Base-by-base conservation (phyloP, 306 rosid species). In the Senna siamea region DNA sequence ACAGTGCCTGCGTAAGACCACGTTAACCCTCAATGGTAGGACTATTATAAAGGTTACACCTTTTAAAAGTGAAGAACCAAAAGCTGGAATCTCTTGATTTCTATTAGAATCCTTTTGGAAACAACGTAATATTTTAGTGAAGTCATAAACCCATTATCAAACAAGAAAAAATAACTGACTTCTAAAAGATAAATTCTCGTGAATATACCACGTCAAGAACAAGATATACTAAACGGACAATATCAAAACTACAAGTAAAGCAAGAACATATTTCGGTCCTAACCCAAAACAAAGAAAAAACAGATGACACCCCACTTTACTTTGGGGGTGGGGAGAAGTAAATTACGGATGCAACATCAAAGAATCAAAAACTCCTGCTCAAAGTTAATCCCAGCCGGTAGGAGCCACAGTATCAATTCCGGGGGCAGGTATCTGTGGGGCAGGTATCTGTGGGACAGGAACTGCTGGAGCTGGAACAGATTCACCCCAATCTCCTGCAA, bases 401-500 rank as follows among this genome's bases (percentile, higher is more conserved):
- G 50, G 51, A 40, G 51, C 0, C 26, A 60, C 66, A n/a, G 19
- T 0, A 9, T 9, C 66, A 35, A 2, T 35, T 34, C 51, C 69
- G 5, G 69, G 30, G 10, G 69, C 23, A 40, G 69, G 50, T 18
- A 40, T 19, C 19, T 38, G 48, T 5, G 5, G 28, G n/a, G 9
- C 5, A 11, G 69, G 18, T 18, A 40, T 19, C 19, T 38, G 48
- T 5, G 5, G 28, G n/a, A 3, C 5, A 11, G 69, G 18, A 40
- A 23, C 18, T 38, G 48, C 11, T 13, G 69, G 34, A 63, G 51
- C 5, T 63, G 32, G 18, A 12, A 6, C 69, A 12, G 69, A 2
- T 4, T 11, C 68, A 38, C 32, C 69, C 50, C 50, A 63, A 18
- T 40, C 69, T 37, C 69, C 69, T 63, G 69, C 50, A 38, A 38